Base-by-base conservation (phyloP, 192 early-diverging fungal species). In the Coemansia sp. region DNA sequence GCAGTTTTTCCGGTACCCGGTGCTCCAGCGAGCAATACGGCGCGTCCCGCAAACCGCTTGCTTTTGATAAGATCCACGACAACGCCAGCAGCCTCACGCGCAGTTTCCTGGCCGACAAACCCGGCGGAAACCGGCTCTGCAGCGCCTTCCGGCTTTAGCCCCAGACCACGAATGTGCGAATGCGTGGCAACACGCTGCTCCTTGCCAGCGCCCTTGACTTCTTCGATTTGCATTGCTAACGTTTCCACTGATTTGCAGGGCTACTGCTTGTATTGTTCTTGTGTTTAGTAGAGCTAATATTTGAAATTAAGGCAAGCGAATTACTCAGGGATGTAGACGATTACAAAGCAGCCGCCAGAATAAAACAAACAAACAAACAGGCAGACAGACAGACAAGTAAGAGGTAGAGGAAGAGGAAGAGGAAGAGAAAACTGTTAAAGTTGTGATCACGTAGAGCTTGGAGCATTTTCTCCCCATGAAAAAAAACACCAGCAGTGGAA, bases 1-100 rank as follows among this genome's bases (percentile, higher is more conserved):
- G 98, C 98, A 0, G 96, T 99, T 85, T 99, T 99, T 63, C 98
- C 98, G 12, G 96, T 97, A 58, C 96, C 96, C 20, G 98, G 95
- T 10, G 95, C 95, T 38, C 98, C 98, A 39, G 98, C 94, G 49
- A 99, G 88, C 25, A 99, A 79, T 9, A 97, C 85, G 5, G 95
- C 98, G 32, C 95, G 87, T 14, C 98, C 98, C 2, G 98, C 96
- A 95, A 99, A 97, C 71, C 95, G 98, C 79, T 95, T 96, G 56
- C 90, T 88, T 62, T 90, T 91, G 80, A 99, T 95, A 63, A 99
- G 81, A 68, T 99, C 98, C 3, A 95, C 95, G 60, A 96, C 87
- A 39, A 98, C 86, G 19, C 98, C 98, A 37, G 92, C 91, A 4
- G 95, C 97, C 87, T 99, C 98, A 63, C 98, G 87, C 0, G 98